These are phyloP conservation scores for Paradendryphiella salina DNA, from an alignment of 2,329 filamentous ascomycete species.

Conservation along the genomic window DNA sequence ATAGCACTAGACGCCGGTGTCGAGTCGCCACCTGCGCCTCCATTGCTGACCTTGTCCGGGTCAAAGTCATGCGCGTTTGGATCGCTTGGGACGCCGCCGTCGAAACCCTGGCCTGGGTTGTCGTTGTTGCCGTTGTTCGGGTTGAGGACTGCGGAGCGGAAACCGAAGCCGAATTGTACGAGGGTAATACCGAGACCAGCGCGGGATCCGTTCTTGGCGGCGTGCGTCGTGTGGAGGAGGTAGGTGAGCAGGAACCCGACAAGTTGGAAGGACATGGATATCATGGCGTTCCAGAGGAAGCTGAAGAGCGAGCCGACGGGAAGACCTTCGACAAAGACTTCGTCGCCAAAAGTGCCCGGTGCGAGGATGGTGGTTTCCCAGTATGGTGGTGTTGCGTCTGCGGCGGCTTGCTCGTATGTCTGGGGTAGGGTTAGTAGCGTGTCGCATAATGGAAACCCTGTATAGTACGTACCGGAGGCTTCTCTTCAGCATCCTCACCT, in stretches of 20 bases:
- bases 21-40: conserved; percentile 34
- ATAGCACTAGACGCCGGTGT: conserved; percentile 57
- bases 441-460: neutral
- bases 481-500: conserved; percentile 81
- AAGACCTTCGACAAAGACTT: conserved; percentile 95
- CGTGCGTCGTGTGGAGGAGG: conserved; percentile 95
- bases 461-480: conserved; percentile 77
- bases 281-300: conserved; percentile 89
- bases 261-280: conserved; percentile 95
- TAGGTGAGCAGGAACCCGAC: conserved; percentile 98
- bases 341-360: conserved; percentile 86
- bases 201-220: conserved; percentile 94
- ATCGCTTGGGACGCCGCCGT: conserved; percentile 70
- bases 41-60: conserved; percentile 64
- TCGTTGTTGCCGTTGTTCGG: conserved; percentile 47
- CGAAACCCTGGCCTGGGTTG: conserved; percentile 55
- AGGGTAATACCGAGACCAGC: conserved; percentile 93
- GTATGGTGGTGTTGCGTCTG: conserved; percentile 93
- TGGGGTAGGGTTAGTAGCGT: conserved; percentile 52
- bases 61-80: conserved; percentile 91
- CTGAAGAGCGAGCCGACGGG: conserved; percentile 86
- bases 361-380: conserved; percentile 99
- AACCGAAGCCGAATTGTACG: conserved; percentile 95
- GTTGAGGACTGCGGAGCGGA: conserved; percentile 64
- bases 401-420: conserved; percentile 98